phyloP scores from a whole-genome alignment of 306 rosid genomes.

The Prunus persica region DNA sequence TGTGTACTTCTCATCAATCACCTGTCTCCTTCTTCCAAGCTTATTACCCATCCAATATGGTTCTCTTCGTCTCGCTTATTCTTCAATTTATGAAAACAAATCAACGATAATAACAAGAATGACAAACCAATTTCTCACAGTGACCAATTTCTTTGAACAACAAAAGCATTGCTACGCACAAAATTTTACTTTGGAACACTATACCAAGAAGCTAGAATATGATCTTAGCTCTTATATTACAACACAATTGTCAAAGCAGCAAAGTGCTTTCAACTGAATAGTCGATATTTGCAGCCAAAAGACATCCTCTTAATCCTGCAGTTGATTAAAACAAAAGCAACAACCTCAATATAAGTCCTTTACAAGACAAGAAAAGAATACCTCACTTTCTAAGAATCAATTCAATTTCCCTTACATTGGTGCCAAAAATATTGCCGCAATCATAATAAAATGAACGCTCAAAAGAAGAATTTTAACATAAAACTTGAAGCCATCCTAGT shows the following conservation, averaged over 20 bases:
- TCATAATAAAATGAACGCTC: conserved; percentile 5
- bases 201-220: conserved; percentile 4
- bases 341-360: not conserved
- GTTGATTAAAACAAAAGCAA: conserved; percentile 1
- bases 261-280: not conserved
- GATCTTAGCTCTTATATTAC: conserved; percentile 7
- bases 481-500: conserved; percentile 14
- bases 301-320: conserved; percentile 18
- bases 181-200: conserved; percentile 12
- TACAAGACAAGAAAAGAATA: not conserved
- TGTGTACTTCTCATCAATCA: conserved; percentile 89
- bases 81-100: conserved; percentile 33
- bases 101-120: conserved; percentile 24
- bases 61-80: conserved; percentile 12
- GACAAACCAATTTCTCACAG: conserved; percentile 27
- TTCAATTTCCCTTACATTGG: conserved; percentile 11
- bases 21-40: conserved; percentile 90
- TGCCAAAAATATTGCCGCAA: conserved; percentile 10
- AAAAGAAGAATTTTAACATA: not conserved
- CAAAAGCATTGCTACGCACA: conserved; percentile 6
- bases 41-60: conserved; percentile 88
- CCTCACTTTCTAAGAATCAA: not conserved
- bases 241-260: not conserved
- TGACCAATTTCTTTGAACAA: conserved; percentile 14
- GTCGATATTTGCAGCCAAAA: not conserved